Base-by-base conservation (phyloP, 805 yeast species). In the Starmerella stellata region DNA sequence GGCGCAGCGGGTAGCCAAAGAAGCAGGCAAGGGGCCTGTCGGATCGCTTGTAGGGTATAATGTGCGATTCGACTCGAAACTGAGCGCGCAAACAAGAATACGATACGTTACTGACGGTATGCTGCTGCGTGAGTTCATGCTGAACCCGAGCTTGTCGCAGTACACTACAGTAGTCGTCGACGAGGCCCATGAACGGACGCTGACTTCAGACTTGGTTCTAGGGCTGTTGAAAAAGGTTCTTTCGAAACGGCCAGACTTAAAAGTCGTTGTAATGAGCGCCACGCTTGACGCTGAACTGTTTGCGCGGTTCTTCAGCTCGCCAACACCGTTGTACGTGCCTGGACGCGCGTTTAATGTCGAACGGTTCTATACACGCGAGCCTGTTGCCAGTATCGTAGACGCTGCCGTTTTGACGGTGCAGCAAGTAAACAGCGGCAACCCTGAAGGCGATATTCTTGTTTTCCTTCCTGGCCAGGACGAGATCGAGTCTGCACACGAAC, bases 391-490 rank as follows among this genome's bases (percentile, higher is more conserved):
- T 57, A 64, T 83, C 11, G 85, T 85, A 2, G 95, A 83, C 51
- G 69, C 80, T 2, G 65, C 76, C 52, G 71, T 80, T 11, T 70
- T 77, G 46, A 63, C 85, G 2, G 73, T 81, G 11, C 68, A 79
- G 2, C 94, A 83, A 53, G 63, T 85, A 13, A 85, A 90, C 53
- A 64, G 68, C 48, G 63, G 78, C 5, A 95, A 90, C 54, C 79
- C 70, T 15, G 69, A 69, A 24, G 98, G 99, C 34, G 98, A 90
- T 55, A 70, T 90, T n/a, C 59, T 90, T 21, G 87, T 87, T 39
- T 90, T 90, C 53, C 60, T 90, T 39, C 85, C 96, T 0, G 98
- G 98, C 44, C 98, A 90, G 57, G 98, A 90, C 53, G 98, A 90
- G 53, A 90, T 90, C 55, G 98, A 90, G 55, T 77, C 77, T 48